A percentile compares a stretch with the other conserved stretches of the same genome.
These are phyloP conservation scores for Aquanectria penicillioides DNA, from an alignment of 2,329 filamentous ascomycete species.

Conservation along the genomic window DNA sequence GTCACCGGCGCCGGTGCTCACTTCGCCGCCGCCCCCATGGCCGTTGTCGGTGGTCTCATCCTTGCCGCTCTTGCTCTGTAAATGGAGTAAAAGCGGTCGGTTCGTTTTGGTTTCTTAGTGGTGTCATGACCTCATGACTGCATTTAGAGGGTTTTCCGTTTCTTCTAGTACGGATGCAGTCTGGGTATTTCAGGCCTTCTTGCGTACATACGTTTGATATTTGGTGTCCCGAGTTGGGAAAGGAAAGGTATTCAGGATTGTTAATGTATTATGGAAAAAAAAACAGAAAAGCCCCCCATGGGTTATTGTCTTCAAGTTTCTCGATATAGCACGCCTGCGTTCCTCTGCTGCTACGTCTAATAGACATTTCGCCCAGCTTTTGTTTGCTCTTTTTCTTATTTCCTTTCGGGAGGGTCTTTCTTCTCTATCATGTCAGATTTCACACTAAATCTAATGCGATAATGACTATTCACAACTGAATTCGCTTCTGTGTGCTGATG, in stretches of 20 bases:
- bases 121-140: conserved; percentile 44
- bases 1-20: conserved; percentile 41
- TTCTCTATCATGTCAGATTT: neutral
- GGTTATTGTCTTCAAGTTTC: conserved; percentile 42
- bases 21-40: conserved; percentile 50
- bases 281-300: conserved; percentile 40
- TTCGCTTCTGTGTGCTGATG: neutral
- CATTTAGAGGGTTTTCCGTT: conserved; percentile 44
- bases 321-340: conserved; percentile 40
- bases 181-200: conserved; percentile 38
- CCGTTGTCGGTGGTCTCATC: conserved; percentile 52
- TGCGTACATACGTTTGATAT: conserved; percentile 45
- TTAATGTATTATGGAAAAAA: conserved; percentile 45
- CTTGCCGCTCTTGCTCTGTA: conserved; percentile 57
- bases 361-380: conserved; percentile 41
- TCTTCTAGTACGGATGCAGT: conserved; percentile 38
- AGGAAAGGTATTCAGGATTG: conserved; percentile 41
- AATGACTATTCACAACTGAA: conserved; percentile 12
- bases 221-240: conserved; percentile 37
- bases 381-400: neutral
- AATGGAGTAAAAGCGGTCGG: conserved; percentile 35
- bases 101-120: conserved; percentile 38
- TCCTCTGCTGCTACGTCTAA: conserved; percentile 41
- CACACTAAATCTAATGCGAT: conserved; percentile 26
- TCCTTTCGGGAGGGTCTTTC: neutral